Evolutionary conservation across 2,329 filamentous ascomycete species (phyloP).

Genomic region (Arthrocladium fulminans): DNA sequence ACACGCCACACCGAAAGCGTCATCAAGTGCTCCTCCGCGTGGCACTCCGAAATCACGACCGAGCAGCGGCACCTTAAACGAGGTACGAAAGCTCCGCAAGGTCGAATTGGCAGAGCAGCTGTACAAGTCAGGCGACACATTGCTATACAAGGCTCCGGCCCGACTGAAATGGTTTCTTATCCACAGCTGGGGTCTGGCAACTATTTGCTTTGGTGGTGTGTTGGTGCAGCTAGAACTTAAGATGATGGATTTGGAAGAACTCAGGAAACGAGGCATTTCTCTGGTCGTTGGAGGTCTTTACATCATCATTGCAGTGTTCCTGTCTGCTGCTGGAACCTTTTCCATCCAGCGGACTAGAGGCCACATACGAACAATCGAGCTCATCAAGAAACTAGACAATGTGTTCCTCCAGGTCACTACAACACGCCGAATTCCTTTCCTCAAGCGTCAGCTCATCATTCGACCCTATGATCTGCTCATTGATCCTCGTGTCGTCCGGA

Average conservation of each 20-base stretch:
- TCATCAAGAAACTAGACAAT: not conserved
- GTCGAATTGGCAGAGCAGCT: not conserved
- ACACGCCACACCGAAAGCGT: not conserved
- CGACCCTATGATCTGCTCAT: not conserved
- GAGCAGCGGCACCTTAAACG: not conserved
- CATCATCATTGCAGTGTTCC: not conserved
- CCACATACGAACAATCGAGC: conserved; percentile 2
- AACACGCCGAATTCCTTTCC: not conserved
- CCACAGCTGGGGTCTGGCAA: not conserved
- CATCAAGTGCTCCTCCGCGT: not conserved
- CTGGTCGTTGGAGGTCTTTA: not conserved
- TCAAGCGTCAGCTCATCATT: not conserved
- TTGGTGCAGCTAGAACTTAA: not conserved
- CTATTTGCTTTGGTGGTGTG: not conserved
- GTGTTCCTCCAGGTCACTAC: conserved; percentile 4
- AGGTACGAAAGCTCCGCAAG: not conserved
- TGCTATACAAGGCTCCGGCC: not conserved
- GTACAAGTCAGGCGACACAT: not conserved
- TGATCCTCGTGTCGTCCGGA: not conserved
- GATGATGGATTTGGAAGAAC: not conserved
- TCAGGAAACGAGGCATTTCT: not conserved
- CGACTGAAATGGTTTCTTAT: not conserved
- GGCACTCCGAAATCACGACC: not conserved
- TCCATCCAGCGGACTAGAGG: not conserved
- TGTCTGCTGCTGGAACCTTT: not conserved